These are phyloP conservation scores for Yarrowia osloensis DNA, from an alignment of 805 yeast species.

Conservation along the genomic window DNA sequence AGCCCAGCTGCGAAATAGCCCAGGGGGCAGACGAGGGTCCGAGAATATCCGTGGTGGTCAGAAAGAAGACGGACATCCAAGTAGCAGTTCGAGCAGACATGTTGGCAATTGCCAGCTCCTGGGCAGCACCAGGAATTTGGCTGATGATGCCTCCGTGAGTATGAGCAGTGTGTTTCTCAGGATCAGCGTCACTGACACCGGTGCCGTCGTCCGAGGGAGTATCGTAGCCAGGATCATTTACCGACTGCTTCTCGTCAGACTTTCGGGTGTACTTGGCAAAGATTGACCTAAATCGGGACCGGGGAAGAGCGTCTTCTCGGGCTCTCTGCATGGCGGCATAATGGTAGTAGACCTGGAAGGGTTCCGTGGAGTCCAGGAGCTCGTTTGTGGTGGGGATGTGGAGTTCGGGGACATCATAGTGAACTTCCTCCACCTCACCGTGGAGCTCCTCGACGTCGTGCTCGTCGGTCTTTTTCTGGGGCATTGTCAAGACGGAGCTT, in stretches of 20 bases:
- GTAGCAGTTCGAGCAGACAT: conserved; percentile 36
- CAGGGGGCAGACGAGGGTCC: conserved; percentile 51
- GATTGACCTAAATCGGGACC: neutral
- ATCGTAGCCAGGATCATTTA: neutral
- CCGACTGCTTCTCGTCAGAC: neutral
- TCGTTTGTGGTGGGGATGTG: conserved; percentile 5
- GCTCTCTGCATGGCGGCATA: conserved; percentile 18
- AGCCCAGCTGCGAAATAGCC: conserved; percentile 48
- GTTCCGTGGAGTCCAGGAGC: neutral
- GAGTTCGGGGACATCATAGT: neutral
- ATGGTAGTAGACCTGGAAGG: conserved; percentile 10
- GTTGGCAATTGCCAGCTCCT: conserved; percentile 32
- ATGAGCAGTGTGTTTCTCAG: neutral
- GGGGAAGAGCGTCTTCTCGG: conserved; percentile 14
- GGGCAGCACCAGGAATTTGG: neutral
- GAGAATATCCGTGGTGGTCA: conserved; percentile 50
- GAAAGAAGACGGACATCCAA: conserved; percentile 44
- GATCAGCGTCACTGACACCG: neutral
- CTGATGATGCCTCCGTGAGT: neutral
- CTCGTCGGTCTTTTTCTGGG: neutral
- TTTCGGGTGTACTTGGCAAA: neutral
- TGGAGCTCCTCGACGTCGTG: neutral
- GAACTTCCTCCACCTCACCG: neutral
- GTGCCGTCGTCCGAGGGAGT: neutral
- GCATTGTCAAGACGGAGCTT: neutral